Conservation (phyloP, 1,284 basidiomycete species). For the Cutaneotrichosporon sp. region DNA sequence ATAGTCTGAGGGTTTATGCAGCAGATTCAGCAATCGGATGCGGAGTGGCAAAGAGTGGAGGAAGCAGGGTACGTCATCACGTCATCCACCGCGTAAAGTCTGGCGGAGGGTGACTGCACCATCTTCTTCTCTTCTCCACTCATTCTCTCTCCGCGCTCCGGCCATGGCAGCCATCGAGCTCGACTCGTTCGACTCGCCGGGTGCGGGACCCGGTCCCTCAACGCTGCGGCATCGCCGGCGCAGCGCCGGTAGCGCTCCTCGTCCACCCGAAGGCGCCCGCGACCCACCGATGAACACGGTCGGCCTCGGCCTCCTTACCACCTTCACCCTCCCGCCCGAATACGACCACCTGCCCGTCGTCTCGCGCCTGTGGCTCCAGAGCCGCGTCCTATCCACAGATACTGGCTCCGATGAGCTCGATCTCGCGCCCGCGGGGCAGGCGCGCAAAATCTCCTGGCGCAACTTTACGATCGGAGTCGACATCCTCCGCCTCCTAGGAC, state of each 20-base stretch:
- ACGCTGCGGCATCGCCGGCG: not conserved
- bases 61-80: not conserved
- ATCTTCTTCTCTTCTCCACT: not conserved
- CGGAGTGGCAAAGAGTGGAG: too few relatives aligned
- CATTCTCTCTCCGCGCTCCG: not conserved
- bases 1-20: not conserved
- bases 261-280: not conserved
- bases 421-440: not conserved
- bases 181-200: not conserved
- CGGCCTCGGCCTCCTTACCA: not conserved
- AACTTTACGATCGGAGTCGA: constrained; percentile 12
- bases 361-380: constrained; percentile 62
- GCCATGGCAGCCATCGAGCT: not conserved
- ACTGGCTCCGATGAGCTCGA: not conserved
- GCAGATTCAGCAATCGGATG: too few relatives aligned
- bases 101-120: too few relatives aligned
- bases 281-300: not conserved
- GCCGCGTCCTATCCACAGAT: not conserved
- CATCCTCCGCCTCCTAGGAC: constrained; percentile 4
- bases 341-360: constrained; percentile 75
- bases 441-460: not conserved
- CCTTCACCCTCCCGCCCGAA: constrained; percentile 24
- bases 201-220: not conserved
- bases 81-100: not conserved
- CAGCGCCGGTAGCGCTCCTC: not conserved